Evolutionary conservation across 2,329 filamentous ascomycete species (phyloP), one percentile per base, ranked within the genome.

Genomic region (Tolypocladium tundrense): DNA sequence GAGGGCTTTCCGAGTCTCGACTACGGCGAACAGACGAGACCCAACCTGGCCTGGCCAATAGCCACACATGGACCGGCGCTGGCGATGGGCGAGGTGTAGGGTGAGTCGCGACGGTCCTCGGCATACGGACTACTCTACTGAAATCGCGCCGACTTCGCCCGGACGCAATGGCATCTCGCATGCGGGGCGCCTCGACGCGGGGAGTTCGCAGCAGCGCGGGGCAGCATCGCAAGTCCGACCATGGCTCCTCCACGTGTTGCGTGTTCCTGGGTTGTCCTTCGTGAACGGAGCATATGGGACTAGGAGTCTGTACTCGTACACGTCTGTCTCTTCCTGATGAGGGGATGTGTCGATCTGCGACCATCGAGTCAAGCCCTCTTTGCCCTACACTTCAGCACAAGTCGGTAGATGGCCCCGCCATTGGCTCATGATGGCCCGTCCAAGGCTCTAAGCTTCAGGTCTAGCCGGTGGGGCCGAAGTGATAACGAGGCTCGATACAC

Each of bases 381-480:
- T 56, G 56, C 63, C 61, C 62, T 64, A 58, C 45, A 62, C 53
- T 62, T 53, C 58, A 63, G 64, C 69, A 70, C 63, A 52, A 21
- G 64, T 60, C 58, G 39, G 50, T 56, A 57, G 52, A 40, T 56
- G 53, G 64, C 54, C 58, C 52, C 56, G 58, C 61, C 35, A 72
- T 72, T 72, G 69, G 69, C 53, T 61, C 48, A 31, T 7, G 11
- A 16, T 48, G 24, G 24, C 43, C 24, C 13, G 2, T 19, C 16
- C 9, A n/a, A 51, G 11, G 13, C 6, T 21, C 27, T 31, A 31
- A 31, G 48, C 48, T 51, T 35, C 16, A 16, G 14, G 13, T 31
- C 45, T 9, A n/a, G 27, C 45, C 4, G 31, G 48, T 35, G 48
- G 48, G 19, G 31, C 31, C 45, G 48, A n/a, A 11, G 31, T 16